Evolutionary conservation across 164 flowering plant species (phyloP).

Genomic region (Taxillus chinensis): DNA sequence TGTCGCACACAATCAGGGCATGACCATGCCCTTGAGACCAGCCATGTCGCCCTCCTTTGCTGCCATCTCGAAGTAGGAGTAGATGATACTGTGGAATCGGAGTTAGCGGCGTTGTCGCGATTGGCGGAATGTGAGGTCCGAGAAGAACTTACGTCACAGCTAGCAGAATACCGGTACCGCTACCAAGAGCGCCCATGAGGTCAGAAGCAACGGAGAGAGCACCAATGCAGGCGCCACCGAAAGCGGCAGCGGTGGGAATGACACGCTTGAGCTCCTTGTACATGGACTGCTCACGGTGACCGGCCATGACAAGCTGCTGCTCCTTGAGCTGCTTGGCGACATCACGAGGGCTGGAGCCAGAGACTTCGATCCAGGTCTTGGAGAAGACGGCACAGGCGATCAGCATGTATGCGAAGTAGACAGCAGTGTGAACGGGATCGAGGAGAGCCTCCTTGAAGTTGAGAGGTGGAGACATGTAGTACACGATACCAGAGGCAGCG

Average conservation of each 20-base stretch:
- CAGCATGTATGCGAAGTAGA: slow-evolving; percentile 69
- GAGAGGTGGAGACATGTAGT: slow-evolving; percentile 58
- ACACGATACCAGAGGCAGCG: slow-evolving; percentile 65
- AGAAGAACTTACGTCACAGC: no score
- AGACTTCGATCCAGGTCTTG: slow-evolving; percentile 88
- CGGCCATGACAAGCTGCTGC: slow-evolving; percentile 77
- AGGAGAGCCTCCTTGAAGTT: slow-evolving; percentile 22
- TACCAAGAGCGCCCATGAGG: slow-evolving; percentile 78
- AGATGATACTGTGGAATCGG: no score
- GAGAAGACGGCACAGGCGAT: slow-evolving; percentile 82
- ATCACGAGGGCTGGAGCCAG: slow-evolving; percentile 72
- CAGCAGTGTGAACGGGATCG: slow-evolving; percentile 65
- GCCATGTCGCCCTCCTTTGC: no score
- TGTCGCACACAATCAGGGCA: no score
- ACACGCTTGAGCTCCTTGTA: slow-evolving; percentile 68
- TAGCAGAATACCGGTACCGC: slow-evolving; percentile 67
- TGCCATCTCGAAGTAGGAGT: no score
- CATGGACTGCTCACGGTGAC: slow-evolving; percentile 52
- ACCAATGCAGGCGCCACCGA: slow-evolving; percentile 72
- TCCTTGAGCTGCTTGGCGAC: slow-evolving; percentile 84
- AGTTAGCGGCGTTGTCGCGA: no score
- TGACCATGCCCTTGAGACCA: no score
- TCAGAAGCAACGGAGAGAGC: slow-evolving; percentile 66
- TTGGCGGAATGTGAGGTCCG: no score
- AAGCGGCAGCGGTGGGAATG: slow-evolving; percentile 71